Evolutionary conservation across 2,329 filamentous ascomycete genomes (phyloP).

Genomic region (Sporothrix pseudoabietina): DNA sequence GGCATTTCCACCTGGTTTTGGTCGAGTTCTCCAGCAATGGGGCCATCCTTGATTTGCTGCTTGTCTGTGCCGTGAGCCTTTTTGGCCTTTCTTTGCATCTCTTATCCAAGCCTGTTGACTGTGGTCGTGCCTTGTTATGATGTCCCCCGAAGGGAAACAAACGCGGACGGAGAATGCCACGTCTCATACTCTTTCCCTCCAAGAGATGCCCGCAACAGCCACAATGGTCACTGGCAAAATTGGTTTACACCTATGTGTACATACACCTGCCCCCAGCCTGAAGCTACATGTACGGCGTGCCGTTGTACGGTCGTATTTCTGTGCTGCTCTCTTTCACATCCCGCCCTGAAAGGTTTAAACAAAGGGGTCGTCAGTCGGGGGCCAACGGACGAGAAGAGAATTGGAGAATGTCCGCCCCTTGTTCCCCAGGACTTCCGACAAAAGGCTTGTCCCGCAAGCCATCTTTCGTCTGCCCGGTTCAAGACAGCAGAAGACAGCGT

Average conservation of each 20-base stretch:
- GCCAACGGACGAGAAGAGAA: background rate
- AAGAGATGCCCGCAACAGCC: background rate
- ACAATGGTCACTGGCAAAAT: background rate
- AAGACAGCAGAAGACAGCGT: constrained; percentile 16
- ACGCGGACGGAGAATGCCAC: constrained; percentile 10
- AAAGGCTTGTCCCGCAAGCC: constrained; percentile 19
- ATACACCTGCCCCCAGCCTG: background rate
- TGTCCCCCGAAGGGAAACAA: background rate
- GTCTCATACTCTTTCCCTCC: background rate
- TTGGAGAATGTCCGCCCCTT: background rate
- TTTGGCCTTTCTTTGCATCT: too few species aligned
- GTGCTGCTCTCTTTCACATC: background rate
- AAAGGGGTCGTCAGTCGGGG: background rate
- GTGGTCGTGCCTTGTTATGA: background rate
- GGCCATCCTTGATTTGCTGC: background rate
- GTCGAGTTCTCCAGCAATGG: constrained; percentile 7
- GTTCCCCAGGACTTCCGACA: constrained; percentile 2
- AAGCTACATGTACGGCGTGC: constrained; percentile 2
- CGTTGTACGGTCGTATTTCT: background rate
- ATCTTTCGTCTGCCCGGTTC: constrained; percentile 20
- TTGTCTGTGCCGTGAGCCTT: background rate
- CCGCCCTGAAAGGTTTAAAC: background rate
- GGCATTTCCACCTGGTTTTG: background rate
- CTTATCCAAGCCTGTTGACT: too few species aligned
- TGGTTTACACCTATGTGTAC: background rate